phyloP scores from a whole-genome alignment of 2,329 filamentous ascomycete species.

The Penicillium sp. region DNA sequence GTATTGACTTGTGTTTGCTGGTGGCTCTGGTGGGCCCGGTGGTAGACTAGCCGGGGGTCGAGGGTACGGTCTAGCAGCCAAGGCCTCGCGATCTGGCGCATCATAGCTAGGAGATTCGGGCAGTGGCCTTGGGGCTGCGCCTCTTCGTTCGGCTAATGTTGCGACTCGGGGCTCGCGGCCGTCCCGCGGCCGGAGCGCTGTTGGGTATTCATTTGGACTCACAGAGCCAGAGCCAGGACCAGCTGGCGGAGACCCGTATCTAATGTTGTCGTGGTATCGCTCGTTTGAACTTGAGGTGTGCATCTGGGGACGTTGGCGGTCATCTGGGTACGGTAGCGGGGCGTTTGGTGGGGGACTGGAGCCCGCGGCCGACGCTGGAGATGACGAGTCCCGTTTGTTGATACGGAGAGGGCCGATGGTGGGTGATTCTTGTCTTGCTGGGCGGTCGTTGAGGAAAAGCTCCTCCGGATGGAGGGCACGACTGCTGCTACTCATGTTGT shows the following conservation, averaged over 20 bases:
- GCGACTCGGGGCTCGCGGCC: slow-evolving; percentile 55
- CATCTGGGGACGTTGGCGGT: slow-evolving; percentile 48
- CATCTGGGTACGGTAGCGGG: slow-evolving; percentile 70
- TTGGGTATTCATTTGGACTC: slow-evolving; percentile 40
- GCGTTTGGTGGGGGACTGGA: slow-evolving; percentile 48
- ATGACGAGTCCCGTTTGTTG: slow-evolving; percentile 71
- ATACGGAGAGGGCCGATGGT: slow-evolving; percentile 83
- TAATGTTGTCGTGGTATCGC: slow-evolving; percentile 27
- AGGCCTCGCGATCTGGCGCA: slow-evolving; percentile 70
- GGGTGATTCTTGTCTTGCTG: slow-evolving; percentile 52
- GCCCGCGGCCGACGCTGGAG: slow-evolving; percentile 44
- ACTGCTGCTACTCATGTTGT: slow-evolving; percentile 45
- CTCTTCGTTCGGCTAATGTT: slow-evolving; percentile 76
- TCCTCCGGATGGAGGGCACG: slow-evolving; percentile 74
- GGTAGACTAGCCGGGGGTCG: slow-evolving; percentile 35
- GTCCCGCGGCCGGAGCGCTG: slow-evolving; percentile 43
- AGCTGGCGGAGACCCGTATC: slow-evolving; percentile 32
- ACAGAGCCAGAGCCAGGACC: slow-evolving; percentile 30
- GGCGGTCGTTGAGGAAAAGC: slow-evolving; percentile 61
- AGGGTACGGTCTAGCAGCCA: slow-evolving; percentile 68
- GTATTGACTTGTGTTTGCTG: slow-evolving; percentile 43
- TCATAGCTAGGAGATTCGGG: slow-evolving; percentile 79
- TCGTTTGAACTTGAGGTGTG: slow-evolving; percentile 33
- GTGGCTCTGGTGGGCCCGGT: slow-evolving; percentile 34
- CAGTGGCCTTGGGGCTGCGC: slow-evolving; percentile 72